Evolutionary conservation across 352 stramenopile species (phyloP).

Genomic region (Globisporangium apiculatum): DNA sequence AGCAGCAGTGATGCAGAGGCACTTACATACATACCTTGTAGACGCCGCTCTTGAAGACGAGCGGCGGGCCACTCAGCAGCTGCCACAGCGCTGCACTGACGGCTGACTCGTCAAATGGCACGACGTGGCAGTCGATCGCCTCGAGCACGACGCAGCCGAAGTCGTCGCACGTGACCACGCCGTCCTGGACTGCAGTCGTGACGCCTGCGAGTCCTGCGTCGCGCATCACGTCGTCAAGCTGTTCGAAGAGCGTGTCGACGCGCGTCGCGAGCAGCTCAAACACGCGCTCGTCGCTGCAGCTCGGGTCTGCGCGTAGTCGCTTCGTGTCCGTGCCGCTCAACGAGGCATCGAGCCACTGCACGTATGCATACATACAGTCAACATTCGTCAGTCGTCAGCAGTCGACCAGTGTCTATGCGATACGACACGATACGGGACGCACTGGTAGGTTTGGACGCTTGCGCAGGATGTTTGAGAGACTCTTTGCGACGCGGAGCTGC

Average conservation of each 20-base stretch:
- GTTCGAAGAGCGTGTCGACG: background rate
- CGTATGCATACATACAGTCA: too few relatives aligned
- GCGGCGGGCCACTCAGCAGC: background rate
- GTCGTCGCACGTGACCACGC: slow-evolving; percentile 1
- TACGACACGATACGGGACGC: background rate
- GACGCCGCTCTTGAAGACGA: background rate
- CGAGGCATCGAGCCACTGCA: slow-evolving; percentile 6
- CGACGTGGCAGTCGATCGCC: background rate
- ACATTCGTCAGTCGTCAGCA: too few relatives aligned
- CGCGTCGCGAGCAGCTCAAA: slow-evolving; percentile 1
- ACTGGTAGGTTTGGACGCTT: slow-evolving; percentile 14
- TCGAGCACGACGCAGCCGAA: slow-evolving; percentile 4
- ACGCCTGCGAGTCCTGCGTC: background rate
- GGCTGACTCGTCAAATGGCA: slow-evolving; percentile 1
- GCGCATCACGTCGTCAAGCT: background rate
- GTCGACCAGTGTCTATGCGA: too few relatives aligned
- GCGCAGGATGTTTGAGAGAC: slow-evolving; percentile 38
- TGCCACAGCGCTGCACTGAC: slow-evolving; percentile 4
- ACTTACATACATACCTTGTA: background rate
- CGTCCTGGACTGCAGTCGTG: background rate
- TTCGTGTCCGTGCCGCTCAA: too few relatives aligned
- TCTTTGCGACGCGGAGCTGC: slow-evolving; percentile 40
- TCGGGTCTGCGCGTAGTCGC: too few relatives aligned
- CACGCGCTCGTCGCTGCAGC: background rate
- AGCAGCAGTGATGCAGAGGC: background rate